Evolutionary conservation across 768 basidiomycete genomes (phyloP), one percentile per base, ranked within the genome.

Genomic region (Boletus huronensis): DNA sequence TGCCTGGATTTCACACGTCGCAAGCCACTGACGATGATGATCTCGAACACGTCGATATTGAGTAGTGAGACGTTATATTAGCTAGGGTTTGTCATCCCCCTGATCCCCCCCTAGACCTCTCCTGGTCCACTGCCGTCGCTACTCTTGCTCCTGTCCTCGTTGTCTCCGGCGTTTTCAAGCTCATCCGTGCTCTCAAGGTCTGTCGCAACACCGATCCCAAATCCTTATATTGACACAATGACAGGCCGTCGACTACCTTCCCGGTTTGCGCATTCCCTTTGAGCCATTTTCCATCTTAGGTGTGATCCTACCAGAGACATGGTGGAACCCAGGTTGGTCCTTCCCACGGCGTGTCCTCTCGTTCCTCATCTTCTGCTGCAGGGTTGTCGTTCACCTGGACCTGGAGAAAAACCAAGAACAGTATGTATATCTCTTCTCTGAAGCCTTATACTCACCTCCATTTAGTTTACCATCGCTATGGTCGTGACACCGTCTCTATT

Each of bases 331-430:
- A 28, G 31, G 63, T 62, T 31, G 23, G 52, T 48, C 13, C 5
- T 29, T 55, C 41, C 16, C 34, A 26, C 34, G 29, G 11, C 23
- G 5, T 39, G 23, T 23, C 8, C 5, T 50, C 23, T 36, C 32
- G 29, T 4, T 13, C 25, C 29, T 56, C 17, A 38, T 29, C 23
- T 46, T 42, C 16, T 23, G 23, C 7, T 13, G 14, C 5, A 65
- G 63, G 65, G 11, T 6, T 49, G 3, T 17, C 48, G 3, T 66
- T 66, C 35, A 42, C 59, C 23, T 68, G 65, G 64, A 54, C 56
- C 32, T 66, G 61, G 65, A 64, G 62, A 52, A 60, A 59, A 41
- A 53, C 43, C 6, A 65, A 31, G 28, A 66, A 63, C 23, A 28
- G 64, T 54, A 40, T 23, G 55, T 25, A 10, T 28, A 1, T 16